phyloP scores from a whole-genome alignment of 345 rosid species.

The Citrus cavaleriei region DNA sequence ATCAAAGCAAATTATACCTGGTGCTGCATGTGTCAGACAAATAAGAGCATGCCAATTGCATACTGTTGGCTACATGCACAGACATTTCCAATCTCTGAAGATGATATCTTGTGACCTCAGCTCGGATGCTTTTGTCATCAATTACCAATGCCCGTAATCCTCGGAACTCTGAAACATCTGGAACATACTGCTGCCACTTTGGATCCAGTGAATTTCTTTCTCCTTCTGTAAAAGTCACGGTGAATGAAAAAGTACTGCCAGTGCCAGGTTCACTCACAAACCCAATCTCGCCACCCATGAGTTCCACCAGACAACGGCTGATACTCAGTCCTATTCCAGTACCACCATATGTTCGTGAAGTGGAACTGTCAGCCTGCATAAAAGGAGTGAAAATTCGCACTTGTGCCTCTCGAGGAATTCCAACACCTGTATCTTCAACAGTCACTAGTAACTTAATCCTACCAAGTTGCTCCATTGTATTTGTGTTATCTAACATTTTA shows the following conservation, averaged over 20 bases:
- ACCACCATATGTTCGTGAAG: constrained; percentile 93
- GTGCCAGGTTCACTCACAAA: constrained; percentile 69
- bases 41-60: constrained; percentile 39
- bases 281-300: constrained; percentile 92
- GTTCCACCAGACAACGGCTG: constrained; percentile 82
- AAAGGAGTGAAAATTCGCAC: constrained; percentile 85
- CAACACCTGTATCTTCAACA: constrained; percentile 93
- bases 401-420: constrained; percentile 79
- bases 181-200: constrained; percentile 42
- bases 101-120: constrained; percentile 78
- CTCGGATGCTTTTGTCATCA: constrained; percentile 68
- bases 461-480: constrained; percentile 28
- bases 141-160: constrained; percentile 70
- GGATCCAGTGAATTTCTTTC: constrained; percentile 37
- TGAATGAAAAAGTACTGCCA: constrained; percentile 89
- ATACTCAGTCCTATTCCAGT: constrained; percentile 97
- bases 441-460: constrained; percentile 63
- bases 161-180: constrained; percentile 44
- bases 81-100: constrained; percentile 67
- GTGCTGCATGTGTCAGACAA: constrained; percentile 27
- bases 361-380: constrained; percentile 97
- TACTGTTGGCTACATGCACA: constrained; percentile 37
- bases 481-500: constrained; percentile 25
- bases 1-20: constrained; percentile 35
- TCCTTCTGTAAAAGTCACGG: constrained; percentile 59